Evolutionary conservation across 129 eudicot genomes (phyloP), one percentile per base, ranked within the genome.

Genomic region (Helianthus tuberosus): DNA sequence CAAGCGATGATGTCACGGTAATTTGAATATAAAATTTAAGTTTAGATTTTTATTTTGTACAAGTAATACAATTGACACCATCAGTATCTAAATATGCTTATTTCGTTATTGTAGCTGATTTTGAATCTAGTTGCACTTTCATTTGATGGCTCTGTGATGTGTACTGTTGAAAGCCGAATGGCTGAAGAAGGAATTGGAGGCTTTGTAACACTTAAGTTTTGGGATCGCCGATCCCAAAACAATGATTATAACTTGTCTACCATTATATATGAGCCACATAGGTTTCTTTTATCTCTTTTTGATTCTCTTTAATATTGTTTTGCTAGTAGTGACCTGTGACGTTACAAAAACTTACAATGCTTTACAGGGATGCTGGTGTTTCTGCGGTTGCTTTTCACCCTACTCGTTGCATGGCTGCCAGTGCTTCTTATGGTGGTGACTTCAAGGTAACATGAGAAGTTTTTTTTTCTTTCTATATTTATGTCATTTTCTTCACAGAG

Each of bases 161-260:
- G 89, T 76, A 94, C 99, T 13, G 91, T 87, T 60, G 99, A 94
- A 87, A 94, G 83, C 35, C 83, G 94, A 81, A 74, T 88, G 50
- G 73, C 97, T 69, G 99, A 94, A 84, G 99, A 94, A 72, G 97
- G 94, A 77, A 88, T 94, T 51, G 99, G 99, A 12, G 96, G 96
- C 66, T 89, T 90, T 68, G 83, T 90, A 71, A 85, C 86, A 70
- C 88, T 94, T 20, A 94, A 94, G 75, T 88, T 94, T 79, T 94
- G 97, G 97, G 84, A 80, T 41, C 72, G 89, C 71, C 89, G 79
- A 55, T 62, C 88, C 8, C 89, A 77, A 80, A 84, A 61, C 67
- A 88, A 80, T 74, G 75, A 83, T 70, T 83, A 88, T 77, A 91
- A 79, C 74, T 83, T 91, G 81, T 88, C 97, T 8, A 94, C 99